Evolutionary conservation across 306 rosid genomes (phyloP), one percentile per base, ranked within the genome.

Genomic region (Comarum palustre): DNA sequence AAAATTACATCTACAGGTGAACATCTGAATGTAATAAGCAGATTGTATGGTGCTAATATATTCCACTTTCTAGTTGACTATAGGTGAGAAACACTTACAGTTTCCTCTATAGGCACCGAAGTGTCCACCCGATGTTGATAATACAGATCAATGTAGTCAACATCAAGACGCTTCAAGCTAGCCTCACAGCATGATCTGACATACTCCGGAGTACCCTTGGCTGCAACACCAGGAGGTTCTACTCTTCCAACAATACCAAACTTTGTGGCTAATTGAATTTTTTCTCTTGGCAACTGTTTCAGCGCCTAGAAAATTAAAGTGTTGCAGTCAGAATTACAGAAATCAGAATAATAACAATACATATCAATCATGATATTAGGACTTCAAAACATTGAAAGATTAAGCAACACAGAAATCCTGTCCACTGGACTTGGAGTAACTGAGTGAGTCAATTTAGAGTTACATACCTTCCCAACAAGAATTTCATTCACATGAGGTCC

Each of bases 71-170:
- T 14, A 48, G 29, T 50, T 11, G 73, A 34, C 48, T 2, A 45
- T 2, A 17, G 39, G 13, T 38, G 19, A 66, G 12, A 66, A 54
- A 17, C 24, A 66, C 51, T 17, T 58, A 87, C 96, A 24, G 96
- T 90, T 34, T 88, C 91, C 77, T 93, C 98, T 52, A 90, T 87
- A 17, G 98, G 91, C 6, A 86, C 82, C 0, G 87, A 63, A 20
- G 90, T 86, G 74, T 93, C 97, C 34, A 82, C 39, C 0, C 97
- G 86, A 77, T 93, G 98, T 75, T 88, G 91, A 74, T 93, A 88
- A 76, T 87, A 90, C 61, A 93, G 87, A 78, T 93, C 97, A 16
- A 93, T 90, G 81, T 76, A 93, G 17, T 87, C 84, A 2, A 93
- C 86, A 13, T 84, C 98, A 22, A 93, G 97, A 17, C 93, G 85